phyloP scores from a whole-genome alignment of 352 stramenopile genomes.

The Phytophthora crassamura region DNA sequence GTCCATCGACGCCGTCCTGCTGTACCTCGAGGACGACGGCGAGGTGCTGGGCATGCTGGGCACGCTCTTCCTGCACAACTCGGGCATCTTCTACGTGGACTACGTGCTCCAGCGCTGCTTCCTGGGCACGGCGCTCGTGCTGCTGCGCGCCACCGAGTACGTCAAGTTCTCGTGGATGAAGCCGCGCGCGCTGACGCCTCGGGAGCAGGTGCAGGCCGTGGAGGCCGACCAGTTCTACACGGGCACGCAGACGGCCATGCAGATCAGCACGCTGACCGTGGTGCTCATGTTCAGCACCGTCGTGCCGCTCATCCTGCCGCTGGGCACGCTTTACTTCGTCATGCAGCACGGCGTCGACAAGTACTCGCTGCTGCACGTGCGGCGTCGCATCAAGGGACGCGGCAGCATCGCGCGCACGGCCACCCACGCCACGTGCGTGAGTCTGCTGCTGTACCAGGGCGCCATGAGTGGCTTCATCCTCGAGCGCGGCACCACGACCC shows the following conservation, averaged over 20 bases:
- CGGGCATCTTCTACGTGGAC: slow-evolving; percentile 90
- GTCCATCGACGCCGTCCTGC: slow-evolving; percentile 83
- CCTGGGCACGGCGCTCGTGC: slow-evolving; percentile 75
- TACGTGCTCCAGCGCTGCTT: slow-evolving; percentile 89
- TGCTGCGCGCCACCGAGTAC: slow-evolving; percentile 82
- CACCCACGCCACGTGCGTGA: slow-evolving; percentile 83
- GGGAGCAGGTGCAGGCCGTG: slow-evolving; percentile 74
- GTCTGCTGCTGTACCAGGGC: slow-evolving; percentile 80
- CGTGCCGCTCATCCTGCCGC: slow-evolving; percentile 82
- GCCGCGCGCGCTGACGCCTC: slow-evolving; percentile 73
- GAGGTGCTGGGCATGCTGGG: slow-evolving; percentile 84
- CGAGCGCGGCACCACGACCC: slow-evolving; percentile 74
- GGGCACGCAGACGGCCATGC: slow-evolving; percentile 80
- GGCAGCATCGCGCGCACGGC: slow-evolving; percentile 83
- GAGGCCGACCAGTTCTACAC: slow-evolving; percentile 86
- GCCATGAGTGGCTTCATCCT: slow-evolving; percentile 89
- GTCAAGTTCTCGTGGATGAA: slow-evolving; percentile 85
- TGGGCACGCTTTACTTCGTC: slow-evolving; percentile 83
- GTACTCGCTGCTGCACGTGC: slow-evolving; percentile 82
- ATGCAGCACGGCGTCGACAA: slow-evolving; percentile 90
- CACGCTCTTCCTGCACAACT: slow-evolving; percentile 89
- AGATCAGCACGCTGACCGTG: slow-evolving; percentile 86
- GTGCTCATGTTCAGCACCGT: slow-evolving; percentile 89
- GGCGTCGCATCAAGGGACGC: slow-evolving; percentile 83
- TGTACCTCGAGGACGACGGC: slow-evolving; percentile 78